A percentile compares a stretch with the other conserved stretches of the same genome.
These are phyloP conservation scores for Heliosperma pusillum DNA, from an alignment of 148 eudicot genomes.

Conservation along the genomic window DNA sequence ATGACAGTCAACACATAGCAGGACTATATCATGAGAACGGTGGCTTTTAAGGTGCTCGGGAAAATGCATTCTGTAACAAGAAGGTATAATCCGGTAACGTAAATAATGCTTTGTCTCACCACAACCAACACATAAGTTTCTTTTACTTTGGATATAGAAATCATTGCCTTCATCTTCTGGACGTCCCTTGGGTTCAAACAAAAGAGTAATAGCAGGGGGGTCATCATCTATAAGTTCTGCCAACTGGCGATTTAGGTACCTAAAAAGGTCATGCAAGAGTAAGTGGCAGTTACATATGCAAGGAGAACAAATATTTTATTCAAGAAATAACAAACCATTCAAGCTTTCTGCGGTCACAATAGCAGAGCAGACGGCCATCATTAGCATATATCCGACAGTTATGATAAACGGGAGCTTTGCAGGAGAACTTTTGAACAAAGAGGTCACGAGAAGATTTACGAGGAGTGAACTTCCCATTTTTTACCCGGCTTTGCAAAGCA, in stretches of 20 bases:
- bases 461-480: constrained; percentile 45
- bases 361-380: constrained; percentile 88
- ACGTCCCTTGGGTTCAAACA: constrained; percentile 96
- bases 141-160: constrained; percentile 90
- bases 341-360: constrained; percentile 91
- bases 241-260: constrained; percentile 74
- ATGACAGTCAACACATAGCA: constrained; percentile 96
- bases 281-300: constrained; percentile 4
- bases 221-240: constrained; percentile 89
- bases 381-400: constrained; percentile 95
- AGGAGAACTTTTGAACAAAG: constrained; percentile 92
- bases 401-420: constrained; percentile 96
- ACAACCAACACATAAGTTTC: constrained; percentile 93
- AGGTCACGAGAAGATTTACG: constrained; percentile 71
- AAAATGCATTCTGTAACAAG: constrained; percentile 97
- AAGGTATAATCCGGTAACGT: constrained; percentile 92
- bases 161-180: constrained; percentile 97
- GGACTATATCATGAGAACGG: constrained; percentile 97
- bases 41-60: constrained; percentile 99
- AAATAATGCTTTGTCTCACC: constrained; percentile 93
- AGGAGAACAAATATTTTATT: constrained; percentile 10
- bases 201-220: constrained; percentile 85
- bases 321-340: constrained; percentile 66
- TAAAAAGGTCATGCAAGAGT: constrained; percentile 22
- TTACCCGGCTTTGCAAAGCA: constrained; percentile 44